phyloP scores from a whole-genome alignment of 176 grass and related monocot species.

The Sorghum bicolor region Sorghum_bicolor_NCBIv3 NC_012878.2:1199001-1199500 shows the following conservation, averaged over 20 bases:
- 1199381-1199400: conserved; percentile 52
- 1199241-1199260: conserved; percentile 44
- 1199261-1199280: conserved; percentile 38
- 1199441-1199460: conserved; percentile 86
- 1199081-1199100: neutral
- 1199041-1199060: conserved; percentile 3
- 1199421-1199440: conserved; percentile 58
- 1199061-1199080: conserved; percentile 8
- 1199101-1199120: neutral
- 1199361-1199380: conserved; percentile 14
- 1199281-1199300: conserved; percentile 24
- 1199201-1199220: conserved; percentile 63
- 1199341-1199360: neutral
- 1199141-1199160: neutral
- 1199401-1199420: conserved; percentile 79
- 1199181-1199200: conserved; percentile 62
- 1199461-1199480: conserved; percentile 93
- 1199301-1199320: neutral
- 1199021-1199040: neutral
- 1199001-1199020: neutral
- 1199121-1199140: neutral
- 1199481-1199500: neutral
- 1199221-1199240: conserved; percentile 60
- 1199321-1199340: neutral
- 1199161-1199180: conserved; percentile 58